Evolutionary conservation across 1,284 basidiomycete genomes (phyloP).

Genomic region (Sphaerobolus stellatus): DNA sequence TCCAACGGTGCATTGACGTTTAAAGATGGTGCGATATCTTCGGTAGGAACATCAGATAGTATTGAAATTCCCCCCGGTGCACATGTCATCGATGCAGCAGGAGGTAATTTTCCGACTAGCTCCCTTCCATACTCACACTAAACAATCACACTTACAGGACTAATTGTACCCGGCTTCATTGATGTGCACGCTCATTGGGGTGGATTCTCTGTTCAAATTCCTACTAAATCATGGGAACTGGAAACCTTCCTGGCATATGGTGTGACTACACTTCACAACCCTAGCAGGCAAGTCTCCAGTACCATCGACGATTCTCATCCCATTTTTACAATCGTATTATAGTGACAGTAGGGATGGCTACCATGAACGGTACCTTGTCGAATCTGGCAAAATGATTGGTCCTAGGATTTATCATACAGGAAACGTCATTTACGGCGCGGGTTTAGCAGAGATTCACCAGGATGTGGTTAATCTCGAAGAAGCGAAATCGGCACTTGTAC

Average conservation of each 20-base stretch:
- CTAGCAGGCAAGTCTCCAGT: neutral
- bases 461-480: conserved; percentile 61
- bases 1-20: conserved; percentile 49
- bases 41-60: conserved; percentile 42
- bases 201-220: conserved; percentile 50
- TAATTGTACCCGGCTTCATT: conserved; percentile 67
- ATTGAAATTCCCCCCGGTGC: conserved; percentile 44
- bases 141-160: conserved; percentile 45
- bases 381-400: conserved; percentile 64
- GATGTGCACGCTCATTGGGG: conserved; percentile 75
- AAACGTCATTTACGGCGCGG: conserved; percentile 64
- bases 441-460: conserved; percentile 49
- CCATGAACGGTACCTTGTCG: conserved; percentile 62
- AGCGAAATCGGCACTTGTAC: conserved; percentile 59
- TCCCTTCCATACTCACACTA: neutral
- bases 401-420: conserved; percentile 72
- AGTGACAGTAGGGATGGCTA: conserved; percentile 58
- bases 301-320: neutral
- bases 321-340: conserved; percentile 50
- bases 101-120: conserved; percentile 41
- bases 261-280: conserved; percentile 74
- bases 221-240: conserved; percentile 69
- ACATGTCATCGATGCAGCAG: conserved; percentile 54
- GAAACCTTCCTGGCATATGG: conserved; percentile 73
- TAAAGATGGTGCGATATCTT: conserved; percentile 55